Conservation (phyloP, 169 alveolate genomes). For the Condylostoma magnum region DNA sequence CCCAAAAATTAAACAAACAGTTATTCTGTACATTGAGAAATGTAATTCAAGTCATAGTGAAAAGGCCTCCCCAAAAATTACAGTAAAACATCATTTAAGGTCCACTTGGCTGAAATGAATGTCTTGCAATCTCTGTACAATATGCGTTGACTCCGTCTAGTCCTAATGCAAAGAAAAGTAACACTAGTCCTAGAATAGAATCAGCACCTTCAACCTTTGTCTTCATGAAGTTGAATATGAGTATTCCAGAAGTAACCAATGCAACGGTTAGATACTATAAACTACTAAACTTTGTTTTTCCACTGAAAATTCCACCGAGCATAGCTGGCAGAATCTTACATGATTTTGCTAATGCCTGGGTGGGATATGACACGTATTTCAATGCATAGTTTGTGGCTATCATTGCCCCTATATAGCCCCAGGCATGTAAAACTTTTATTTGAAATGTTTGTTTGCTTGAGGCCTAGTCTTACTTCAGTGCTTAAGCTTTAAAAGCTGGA, state of each 20-base stretch:
- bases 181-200: conserved; percentile 16
- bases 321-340: conserved; percentile 30
- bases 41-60: neutral
- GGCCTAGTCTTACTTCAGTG: too few relatives aligned
- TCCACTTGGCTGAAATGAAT: neutral
- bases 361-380: conserved; percentile 19
- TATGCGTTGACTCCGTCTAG: conserved; percentile 8
- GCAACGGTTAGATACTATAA: conserved; percentile 16
- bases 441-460: neutral
- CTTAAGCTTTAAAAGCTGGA: neutral
- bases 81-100: conserved; percentile 6
- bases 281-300: neutral
- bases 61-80: neutral
- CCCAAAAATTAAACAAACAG: neutral
- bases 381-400: conserved; percentile 1
- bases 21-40: neutral
- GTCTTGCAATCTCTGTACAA: neutral
- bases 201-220: conserved; percentile 14
- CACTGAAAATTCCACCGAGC: neutral
- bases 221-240: neutral
- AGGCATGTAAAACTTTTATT: neutral
- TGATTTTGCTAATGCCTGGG: conserved; percentile 27
- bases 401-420: neutral
- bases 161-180: neutral
- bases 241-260: conserved; percentile 13